Percentiles rank a stretch among this genome's conserved stretches.
Conservation (phyloP, 805 yeast species). For the Clavispora phyllophila region DNA sequence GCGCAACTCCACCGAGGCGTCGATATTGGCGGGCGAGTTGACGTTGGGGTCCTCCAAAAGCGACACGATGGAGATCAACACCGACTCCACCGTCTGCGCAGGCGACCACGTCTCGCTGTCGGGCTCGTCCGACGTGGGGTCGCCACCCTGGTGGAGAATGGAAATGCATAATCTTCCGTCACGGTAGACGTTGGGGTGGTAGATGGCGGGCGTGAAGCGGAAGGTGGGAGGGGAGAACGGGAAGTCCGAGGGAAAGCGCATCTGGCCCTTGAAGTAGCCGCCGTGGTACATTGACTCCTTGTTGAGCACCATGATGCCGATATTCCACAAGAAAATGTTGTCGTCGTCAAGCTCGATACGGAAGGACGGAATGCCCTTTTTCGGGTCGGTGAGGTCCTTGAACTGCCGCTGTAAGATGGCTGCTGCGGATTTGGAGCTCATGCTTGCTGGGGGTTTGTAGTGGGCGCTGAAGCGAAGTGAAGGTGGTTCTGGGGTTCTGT, state of each 20-base stretch:
- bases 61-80: slow-evolving; percentile 84
- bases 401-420: slow-evolving; percentile 88
- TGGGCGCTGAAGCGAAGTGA: not conserved
- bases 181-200: slow-evolving; percentile 91
- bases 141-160: slow-evolving; percentile 87
- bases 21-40: slow-evolving; percentile 92
- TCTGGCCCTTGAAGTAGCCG: slow-evolving; percentile 89
- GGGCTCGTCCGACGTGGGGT: slow-evolving; percentile 84
- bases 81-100: slow-evolving; percentile 88
- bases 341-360: slow-evolving; percentile 61
- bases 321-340: slow-evolving; percentile 64
- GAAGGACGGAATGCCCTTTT: slow-evolving; percentile 57
- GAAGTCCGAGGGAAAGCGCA: slow-evolving; percentile 87
- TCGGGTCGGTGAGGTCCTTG: slow-evolving; percentile 89
- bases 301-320: slow-evolving; percentile 88
- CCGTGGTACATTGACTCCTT: slow-evolving; percentile 90
- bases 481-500: not conserved
- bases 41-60: slow-evolving; percentile 91
- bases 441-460: slow-evolving; percentile 10
- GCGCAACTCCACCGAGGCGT: slow-evolving; percentile 88
- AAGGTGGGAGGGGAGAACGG: slow-evolving; percentile 93
- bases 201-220: slow-evolving; percentile 87
- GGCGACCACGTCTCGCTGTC: slow-evolving; percentile 94
- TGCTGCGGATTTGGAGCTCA: slow-evolving; percentile 61
- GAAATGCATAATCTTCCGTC: slow-evolving; percentile 93